Evolutionary conservation across 352 stramenopile genomes (phyloP).

Genomic region (Aphanomyces cochlioides): DNA sequence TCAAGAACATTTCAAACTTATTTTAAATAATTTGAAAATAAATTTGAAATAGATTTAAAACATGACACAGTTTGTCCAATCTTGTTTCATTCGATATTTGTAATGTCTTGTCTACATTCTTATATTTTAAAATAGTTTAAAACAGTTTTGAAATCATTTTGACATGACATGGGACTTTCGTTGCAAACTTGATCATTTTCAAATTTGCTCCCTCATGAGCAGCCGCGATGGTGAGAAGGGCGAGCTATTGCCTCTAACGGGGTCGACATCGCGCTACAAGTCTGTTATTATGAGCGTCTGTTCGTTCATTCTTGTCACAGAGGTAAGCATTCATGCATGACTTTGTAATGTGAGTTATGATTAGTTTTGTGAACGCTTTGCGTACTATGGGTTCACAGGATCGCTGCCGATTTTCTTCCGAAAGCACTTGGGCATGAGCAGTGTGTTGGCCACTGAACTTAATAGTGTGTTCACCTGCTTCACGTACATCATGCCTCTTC

Average conservation of each 20-base stretch:
- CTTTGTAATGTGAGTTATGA: not conserved
- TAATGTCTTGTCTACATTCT: no score
- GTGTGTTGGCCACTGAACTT: constrained; percentile 78
- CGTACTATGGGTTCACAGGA: constrained; percentile 77
- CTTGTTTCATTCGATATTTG: no score
- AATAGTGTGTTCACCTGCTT: constrained; percentile 83
- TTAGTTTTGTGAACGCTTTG: constrained; percentile 78
- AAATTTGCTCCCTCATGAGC: not conserved
- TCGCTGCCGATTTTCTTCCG: constrained; percentile 87
- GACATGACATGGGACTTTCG: no score
- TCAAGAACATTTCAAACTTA: constrained; percentile 7
- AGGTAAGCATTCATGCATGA: constrained; percentile 37
- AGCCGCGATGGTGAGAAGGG: not conserved
- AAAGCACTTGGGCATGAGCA: constrained; percentile 74
- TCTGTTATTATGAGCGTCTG: constrained; percentile 84
- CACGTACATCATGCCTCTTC: constrained; percentile 77
- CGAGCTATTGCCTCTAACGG: not conserved
- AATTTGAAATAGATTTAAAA: no score
- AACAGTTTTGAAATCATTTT: no score
- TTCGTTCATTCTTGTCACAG: constrained; percentile 84
- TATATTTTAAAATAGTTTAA: no score
- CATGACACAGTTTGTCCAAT: no score
- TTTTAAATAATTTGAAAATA: not conserved
- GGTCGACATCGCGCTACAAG: constrained; percentile 35
- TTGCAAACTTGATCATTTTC: not conserved